Evolutionary conservation across 768 basidiomycete species (phyloP).

Genomic region (Cubamyces sp.): DNA sequence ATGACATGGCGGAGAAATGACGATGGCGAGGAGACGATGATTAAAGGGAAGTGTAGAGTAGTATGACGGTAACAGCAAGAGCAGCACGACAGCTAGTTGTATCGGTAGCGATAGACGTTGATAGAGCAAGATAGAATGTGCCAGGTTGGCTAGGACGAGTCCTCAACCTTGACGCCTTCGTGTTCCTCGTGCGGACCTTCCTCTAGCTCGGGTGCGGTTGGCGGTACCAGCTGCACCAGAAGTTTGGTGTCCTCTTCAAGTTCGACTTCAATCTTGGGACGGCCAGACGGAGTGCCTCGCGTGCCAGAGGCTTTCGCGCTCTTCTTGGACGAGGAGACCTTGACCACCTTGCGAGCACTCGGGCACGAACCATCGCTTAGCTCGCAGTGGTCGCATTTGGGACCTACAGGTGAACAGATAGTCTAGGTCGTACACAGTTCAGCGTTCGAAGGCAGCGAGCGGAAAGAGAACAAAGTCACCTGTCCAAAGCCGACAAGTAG

Average conservation of each 20-base stretch:
- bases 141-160: not conserved
- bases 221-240: not conserved
- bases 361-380: slow-evolving; percentile 68
- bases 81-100: slow-evolving; percentile 8
- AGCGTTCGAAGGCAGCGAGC: not conserved
- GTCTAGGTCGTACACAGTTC: slow-evolving; percentile 44
- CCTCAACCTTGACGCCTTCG: slow-evolving; percentile 15
- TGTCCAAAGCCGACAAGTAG: slow-evolving; percentile 86
- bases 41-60: not conserved
- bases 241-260: slow-evolving; percentile 36
- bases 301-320: slow-evolving; percentile 20
- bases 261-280: slow-evolving; percentile 45
- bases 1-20: slow-evolving; percentile 3
- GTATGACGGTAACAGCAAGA: not conserved
- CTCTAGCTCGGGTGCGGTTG: not conserved
- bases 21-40: not conserved
- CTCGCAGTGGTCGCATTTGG: slow-evolving; percentile 66
- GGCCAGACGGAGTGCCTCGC: slow-evolving; percentile 19
- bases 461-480: slow-evolving; percentile 42
- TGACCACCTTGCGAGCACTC: slow-evolving; percentile 50
- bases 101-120: slow-evolving; percentile 5
- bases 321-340: slow-evolving; percentile 17
- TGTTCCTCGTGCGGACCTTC: not conserved
- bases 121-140: not conserved
- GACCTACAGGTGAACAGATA: slow-evolving; percentile 66